A percentile compares a stretch with the other conserved stretches of the same genome.
Conservation (phyloP, 257 asterid species). For the Plectranthus barbatus region DNA sequence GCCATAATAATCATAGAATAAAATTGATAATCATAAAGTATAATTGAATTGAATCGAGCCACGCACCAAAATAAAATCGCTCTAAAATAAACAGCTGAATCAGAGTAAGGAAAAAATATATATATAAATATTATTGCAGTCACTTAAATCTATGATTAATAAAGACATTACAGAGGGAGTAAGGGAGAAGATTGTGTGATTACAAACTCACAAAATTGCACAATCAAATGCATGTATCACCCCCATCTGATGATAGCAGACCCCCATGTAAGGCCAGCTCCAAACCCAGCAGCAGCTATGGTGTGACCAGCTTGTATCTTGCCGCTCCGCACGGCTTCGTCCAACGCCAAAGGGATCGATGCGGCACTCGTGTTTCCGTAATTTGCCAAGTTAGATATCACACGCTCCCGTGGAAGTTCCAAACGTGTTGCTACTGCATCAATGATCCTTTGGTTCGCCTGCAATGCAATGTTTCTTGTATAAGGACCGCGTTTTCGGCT, state of each 20-base stretch:
- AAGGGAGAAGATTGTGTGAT: not conserved
- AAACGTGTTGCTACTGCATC: conserved; percentile 85
- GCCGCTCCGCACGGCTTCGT: conserved; percentile 85
- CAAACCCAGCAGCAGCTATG: conserved; percentile 91
- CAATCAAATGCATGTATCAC: not conserved
- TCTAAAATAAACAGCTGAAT: no score
- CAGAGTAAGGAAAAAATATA: not conserved
- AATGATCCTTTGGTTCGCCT: conserved; percentile 87
- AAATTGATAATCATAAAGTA: no score
- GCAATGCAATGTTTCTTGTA: not conserved
- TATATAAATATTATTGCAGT: conserved; percentile 3
- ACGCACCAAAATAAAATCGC: no score
- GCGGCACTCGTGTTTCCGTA: conserved; percentile 95
- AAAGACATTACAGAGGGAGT: no score
- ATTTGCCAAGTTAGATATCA: conserved; percentile 80
- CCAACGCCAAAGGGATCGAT: conserved; percentile 88
- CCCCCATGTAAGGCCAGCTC: conserved; percentile 98
- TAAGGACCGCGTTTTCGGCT: no score
- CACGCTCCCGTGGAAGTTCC: conserved; percentile 61
- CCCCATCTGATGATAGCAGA: conserved; percentile 91
- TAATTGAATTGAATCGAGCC: no score
- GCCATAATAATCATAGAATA: no score
- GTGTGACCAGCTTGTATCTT: conserved; percentile 68
- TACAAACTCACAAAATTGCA: conserved; percentile 21
- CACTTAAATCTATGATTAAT: not conserved